Conservation (phyloP, 768 basidiomycete genomes). For the Pholiota microspora region DNA sequence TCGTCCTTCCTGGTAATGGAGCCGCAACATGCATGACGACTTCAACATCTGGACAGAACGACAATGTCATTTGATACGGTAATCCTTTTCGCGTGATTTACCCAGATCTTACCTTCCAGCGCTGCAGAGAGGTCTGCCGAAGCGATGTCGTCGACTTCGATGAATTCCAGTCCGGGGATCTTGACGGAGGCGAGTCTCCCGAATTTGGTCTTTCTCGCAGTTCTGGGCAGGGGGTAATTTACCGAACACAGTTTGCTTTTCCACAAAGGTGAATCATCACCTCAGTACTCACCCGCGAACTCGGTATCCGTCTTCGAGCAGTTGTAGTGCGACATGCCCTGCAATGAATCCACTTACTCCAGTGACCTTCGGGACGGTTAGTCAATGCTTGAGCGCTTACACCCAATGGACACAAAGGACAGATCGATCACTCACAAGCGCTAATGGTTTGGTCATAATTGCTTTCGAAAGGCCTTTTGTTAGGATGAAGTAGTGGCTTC, state of each 20-base stretch:
- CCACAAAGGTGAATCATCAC: too few relatives aligned
- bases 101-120: slow-evolving; percentile 30
- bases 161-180: slow-evolving; percentile 24
- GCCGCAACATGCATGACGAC: slow-evolving; percentile 44
- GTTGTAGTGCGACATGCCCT: slow-evolving; percentile 30
- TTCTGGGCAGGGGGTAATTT: too few relatives aligned
- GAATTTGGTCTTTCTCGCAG: slow-evolving; percentile 28
- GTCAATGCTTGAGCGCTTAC: background rate
- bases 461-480: too few relatives aligned
- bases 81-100: background rate
- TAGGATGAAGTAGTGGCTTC: too few relatives aligned
- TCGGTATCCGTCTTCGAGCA: slow-evolving; percentile 31
- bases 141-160: slow-evolving; percentile 25
- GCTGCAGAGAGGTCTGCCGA: slow-evolving; percentile 41
- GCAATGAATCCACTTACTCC: slow-evolving; percentile 36
- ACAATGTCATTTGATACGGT: background rate
- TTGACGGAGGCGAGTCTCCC: slow-evolving; percentile 8
- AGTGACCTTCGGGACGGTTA: slow-evolving; percentile 29
- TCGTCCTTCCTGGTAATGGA: slow-evolving; percentile 10
- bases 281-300: slow-evolving; percentile 30
- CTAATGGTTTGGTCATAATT: background rate
- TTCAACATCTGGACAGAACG: slow-evolving; percentile 12
- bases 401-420: background rate
- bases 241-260: too few relatives aligned
- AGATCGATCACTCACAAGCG: background rate